These are phyloP conservation scores for Quercus mongolica DNA, from an alignment of 306 rosid genomes.

Conservation along the genomic window DNA sequence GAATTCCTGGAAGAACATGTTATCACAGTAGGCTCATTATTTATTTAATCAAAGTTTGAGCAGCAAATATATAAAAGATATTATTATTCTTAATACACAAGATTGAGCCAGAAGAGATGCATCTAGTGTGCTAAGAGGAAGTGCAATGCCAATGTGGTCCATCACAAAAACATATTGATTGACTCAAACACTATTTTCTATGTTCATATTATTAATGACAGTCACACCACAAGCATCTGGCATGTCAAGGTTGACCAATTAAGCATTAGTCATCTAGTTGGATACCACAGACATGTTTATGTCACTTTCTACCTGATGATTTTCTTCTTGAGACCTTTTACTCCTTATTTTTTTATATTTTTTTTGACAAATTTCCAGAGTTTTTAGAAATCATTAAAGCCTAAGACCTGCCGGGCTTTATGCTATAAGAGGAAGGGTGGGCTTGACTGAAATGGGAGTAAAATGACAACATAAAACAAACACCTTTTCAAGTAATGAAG, in stretches of 20 bases:
- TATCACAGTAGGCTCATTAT: slow-evolving; percentile 23
- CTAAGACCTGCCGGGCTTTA: not conserved
- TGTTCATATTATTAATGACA: not conserved
- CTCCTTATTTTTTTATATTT: too few relatives aligned
- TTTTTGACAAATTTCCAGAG: not conserved
- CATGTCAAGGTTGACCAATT: not conserved
- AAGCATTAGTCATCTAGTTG: not conserved
- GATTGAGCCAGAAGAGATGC: not conserved
- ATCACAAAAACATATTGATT: not conserved
- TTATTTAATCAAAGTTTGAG: not conserved
- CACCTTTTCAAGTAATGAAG: not conserved
- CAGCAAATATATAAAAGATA: not conserved
- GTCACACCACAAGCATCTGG: not conserved
- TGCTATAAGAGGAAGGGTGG: not conserved
- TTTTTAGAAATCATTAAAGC: not conserved
- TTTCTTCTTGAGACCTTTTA: too few relatives aligned
- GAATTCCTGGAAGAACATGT: slow-evolving; percentile 46
- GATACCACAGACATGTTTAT: not conserved
- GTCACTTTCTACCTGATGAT: too few relatives aligned
- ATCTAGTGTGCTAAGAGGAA: not conserved
- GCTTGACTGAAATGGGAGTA: not conserved
- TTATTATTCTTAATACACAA: not conserved
- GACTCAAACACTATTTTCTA: not conserved
- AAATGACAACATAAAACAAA: not conserved
- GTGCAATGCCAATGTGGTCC: not conserved